These are phyloP conservation scores for Talaromyces amestolkiae DNA, from an alignment of 2,329 filamentous ascomycete species.

Conservation along the genomic window DNA sequence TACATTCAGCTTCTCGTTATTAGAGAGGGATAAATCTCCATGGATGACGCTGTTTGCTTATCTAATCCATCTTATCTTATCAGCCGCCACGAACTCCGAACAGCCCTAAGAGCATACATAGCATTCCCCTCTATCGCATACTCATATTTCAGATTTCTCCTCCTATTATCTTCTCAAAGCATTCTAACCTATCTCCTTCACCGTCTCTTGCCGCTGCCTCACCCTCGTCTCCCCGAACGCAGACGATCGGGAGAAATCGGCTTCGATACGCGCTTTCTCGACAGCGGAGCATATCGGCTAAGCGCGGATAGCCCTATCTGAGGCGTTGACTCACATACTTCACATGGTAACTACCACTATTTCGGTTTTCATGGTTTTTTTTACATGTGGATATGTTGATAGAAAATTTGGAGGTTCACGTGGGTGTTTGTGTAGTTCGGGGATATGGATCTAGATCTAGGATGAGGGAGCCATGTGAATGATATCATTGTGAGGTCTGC, in stretches of 20 bases:
- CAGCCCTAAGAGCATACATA: background rate
- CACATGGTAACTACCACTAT: background rate
- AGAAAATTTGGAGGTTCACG: background rate
- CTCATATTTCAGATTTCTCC: background rate
- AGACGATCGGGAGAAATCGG: background rate
- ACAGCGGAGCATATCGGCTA: background rate
- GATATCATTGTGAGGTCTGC: constrained; percentile 20
- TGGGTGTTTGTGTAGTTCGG: background rate
- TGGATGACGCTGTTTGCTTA: background rate
- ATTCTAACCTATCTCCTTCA: background rate
- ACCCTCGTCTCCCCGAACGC: background rate
- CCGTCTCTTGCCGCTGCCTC: background rate
- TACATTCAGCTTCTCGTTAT: background rate
- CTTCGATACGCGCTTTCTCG: background rate
- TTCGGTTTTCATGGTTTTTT: background rate
- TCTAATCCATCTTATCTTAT: background rate
- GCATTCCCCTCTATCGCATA: no score
- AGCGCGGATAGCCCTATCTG: background rate
- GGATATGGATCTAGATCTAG: background rate
- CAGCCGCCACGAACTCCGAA: background rate
- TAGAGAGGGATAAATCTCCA: background rate
- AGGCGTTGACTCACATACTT: background rate
- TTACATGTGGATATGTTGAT: background rate
- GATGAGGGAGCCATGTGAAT: constrained; percentile 2
- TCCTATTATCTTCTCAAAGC: background rate